Evolutionary conservation across 208 protist genomes (phyloP).

Genomic region (Strigomonas culicis): DNA sequence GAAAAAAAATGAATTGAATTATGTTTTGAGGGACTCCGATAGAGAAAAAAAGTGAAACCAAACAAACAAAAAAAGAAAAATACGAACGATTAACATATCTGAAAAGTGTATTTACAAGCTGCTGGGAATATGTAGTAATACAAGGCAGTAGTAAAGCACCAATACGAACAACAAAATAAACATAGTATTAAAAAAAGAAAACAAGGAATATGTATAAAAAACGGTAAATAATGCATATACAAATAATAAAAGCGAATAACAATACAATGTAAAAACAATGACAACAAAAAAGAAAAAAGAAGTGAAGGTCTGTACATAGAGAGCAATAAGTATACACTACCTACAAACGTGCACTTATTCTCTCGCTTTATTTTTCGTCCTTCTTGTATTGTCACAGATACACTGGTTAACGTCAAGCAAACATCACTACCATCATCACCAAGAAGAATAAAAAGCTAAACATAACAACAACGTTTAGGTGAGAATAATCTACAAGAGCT

Average conservation of each 20-base stretch:
- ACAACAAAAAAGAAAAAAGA: background rate
- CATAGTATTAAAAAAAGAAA: background rate
- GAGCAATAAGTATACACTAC: background rate
- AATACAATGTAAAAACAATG: background rate
- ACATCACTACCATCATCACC: background rate
- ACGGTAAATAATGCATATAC: too few relatives aligned
- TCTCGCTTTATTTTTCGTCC: background rate
- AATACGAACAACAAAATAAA: background rate
- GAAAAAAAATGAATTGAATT: background rate
- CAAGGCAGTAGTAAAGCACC: slow-evolving; percentile 1
- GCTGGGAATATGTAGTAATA: slow-evolving; percentile 1
- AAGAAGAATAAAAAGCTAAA: slow-evolving; percentile 6
- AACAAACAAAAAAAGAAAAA: slow-evolving; percentile 10
- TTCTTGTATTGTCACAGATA: slow-evolving; percentile 2
- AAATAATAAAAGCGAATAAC: background rate
- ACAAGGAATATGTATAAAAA: too few relatives aligned
- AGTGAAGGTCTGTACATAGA: background rate
- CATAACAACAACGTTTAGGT: background rate
- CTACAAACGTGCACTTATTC: background rate
- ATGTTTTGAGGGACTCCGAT: background rate
- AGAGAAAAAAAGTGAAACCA: background rate
- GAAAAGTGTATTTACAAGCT: slow-evolving; percentile 12
- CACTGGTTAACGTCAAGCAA: too few relatives aligned
- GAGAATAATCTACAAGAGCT: background rate
- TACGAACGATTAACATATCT: background rate